Conservation (phyloP, 176 grass and related monocot species). For the Ensete glaucum region DNA sequence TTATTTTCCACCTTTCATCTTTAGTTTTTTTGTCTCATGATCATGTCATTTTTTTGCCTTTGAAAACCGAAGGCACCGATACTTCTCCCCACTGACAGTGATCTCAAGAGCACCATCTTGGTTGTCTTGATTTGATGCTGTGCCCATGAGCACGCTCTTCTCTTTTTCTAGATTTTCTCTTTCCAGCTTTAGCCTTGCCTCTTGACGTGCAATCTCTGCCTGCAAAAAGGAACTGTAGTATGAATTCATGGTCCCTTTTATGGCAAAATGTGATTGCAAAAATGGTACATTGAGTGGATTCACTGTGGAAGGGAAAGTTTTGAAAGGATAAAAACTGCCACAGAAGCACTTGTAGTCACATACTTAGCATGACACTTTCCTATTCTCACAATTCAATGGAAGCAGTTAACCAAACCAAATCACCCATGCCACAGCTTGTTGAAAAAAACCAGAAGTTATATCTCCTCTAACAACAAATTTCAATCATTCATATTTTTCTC, state of each 20-base stretch:
- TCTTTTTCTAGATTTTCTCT: constrained; percentile 91
- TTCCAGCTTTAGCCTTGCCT: constrained; percentile 75
- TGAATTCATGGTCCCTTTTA: too few relatives aligned
- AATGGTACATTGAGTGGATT: background rate
- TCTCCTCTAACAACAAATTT: too few relatives aligned
- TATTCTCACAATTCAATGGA: too few relatives aligned
- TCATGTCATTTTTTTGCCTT: constrained; percentile 79
- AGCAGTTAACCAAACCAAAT: too few relatives aligned
- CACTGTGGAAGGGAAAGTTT: background rate
- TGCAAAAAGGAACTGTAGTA: constrained; percentile 1
- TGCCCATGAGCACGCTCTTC: constrained; percentile 87
- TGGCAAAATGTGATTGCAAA: background rate
- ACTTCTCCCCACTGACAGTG: constrained; percentile 93
- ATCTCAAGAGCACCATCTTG: constrained; percentile 92
- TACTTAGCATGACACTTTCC: too few relatives aligned
- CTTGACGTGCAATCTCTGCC: constrained; percentile 81
- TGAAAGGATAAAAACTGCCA: background rate
- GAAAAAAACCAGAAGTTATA: too few relatives aligned
- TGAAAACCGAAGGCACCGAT: constrained; percentile 85
- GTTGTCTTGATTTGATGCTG: constrained; percentile 77
- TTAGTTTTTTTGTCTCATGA: background rate
- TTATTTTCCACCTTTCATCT: background rate
- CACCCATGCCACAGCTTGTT: too few relatives aligned
- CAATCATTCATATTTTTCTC: too few relatives aligned
- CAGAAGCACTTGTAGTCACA: background rate